These are phyloP conservation scores for Candida silvatica DNA, from an alignment of 805 yeast genomes.

Conservation along the genomic window DNA sequence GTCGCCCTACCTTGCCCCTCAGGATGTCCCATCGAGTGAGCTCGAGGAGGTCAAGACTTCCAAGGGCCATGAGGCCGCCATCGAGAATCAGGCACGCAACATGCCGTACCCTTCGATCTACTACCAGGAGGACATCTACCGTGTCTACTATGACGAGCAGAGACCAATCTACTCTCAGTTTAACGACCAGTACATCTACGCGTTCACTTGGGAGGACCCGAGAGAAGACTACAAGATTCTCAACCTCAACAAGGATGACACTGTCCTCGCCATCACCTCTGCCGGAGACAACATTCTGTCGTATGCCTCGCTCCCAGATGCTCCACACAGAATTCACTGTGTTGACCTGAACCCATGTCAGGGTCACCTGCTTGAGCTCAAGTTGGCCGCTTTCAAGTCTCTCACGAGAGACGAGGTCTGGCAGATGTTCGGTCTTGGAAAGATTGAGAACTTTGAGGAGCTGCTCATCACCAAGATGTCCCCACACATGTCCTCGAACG, in stretches of 20 bases:
- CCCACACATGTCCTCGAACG: constrained; percentile 68
- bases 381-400: constrained; percentile 59
- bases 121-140: constrained; percentile 70
- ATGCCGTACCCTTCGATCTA: constrained; percentile 76
- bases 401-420: constrained; percentile 54
- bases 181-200: constrained; percentile 72
- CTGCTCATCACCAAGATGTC: constrained; percentile 49
- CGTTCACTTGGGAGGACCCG: constrained; percentile 91
- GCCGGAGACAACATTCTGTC: constrained; percentile 79
- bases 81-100: constrained; percentile 49
- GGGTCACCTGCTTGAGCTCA: constrained; percentile 71
- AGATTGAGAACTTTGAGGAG: constrained; percentile 40
- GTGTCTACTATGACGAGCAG: constrained; percentile 72
- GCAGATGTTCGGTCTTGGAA: constrained; percentile 73
- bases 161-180: constrained; percentile 63
- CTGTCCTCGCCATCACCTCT: constrained; percentile 75
- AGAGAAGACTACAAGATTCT: constrained; percentile 67
- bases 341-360: constrained; percentile 82
- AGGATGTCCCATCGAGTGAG: constrained; percentile 16
- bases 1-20: constrained; percentile 72
- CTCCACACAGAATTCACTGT: constrained; percentile 75
- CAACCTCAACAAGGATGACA: constrained; percentile 52
- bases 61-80: constrained; percentile 75
- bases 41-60: constrained; percentile 31
- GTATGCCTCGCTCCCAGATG: constrained; percentile 61